Base-by-base conservation (phyloP, 352 stramenopile species). In the Pythium aristosporum region DNA sequence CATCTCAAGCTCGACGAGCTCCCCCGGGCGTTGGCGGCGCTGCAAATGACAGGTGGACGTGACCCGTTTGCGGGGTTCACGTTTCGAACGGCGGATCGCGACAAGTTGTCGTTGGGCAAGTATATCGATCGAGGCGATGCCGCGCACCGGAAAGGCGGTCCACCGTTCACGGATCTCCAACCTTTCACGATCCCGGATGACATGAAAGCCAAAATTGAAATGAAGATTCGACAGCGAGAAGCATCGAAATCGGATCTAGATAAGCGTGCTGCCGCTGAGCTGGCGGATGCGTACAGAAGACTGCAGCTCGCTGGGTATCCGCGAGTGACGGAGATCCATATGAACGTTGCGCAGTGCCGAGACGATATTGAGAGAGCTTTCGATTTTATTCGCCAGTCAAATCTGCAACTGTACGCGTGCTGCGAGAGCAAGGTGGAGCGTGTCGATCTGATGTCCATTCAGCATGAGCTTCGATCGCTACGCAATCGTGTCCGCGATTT, bases 161-260 rank as follows among this genome's bases (percentile, higher is more conserved):
- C 74, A 1, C 69, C 79, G 12, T 88, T 80, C 57, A 94, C 85
- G 1, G 82, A 92, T 47, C 64, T 94, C 18, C 64, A 84, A 34
- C 77, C 82, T 2, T 92, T 91, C 58, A 88, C 77, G 15, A 90
- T 94, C 39, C 85, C 85, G 0, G 79, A 90, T 10, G 85, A 94
- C 41, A 94, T 94, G 85, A 83, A 84, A 50, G 68, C 71, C 1
- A 91, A 91, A 44, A 85, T 94, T 13, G 85, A 94, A 53, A 64
- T 65, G 32, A 78, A 81, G 41, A 90, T 92, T 43, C 80, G 82
- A 5, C 68, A 85, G 23, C 73, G 80, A 54, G 76, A 89, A 53
- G 57, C 63, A 5, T 79, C 69, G 0, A 87, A 90, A 48, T 65
- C 70, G 7, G 77, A 87, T 53, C 67, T 66, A 20, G 80, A 87